Percentiles rank a stretch among this genome's conserved stretches.
These are phyloP conservation scores for Bonia amplexicaulis DNA, from an alignment of 176 grass and related monocot species.

Conservation along the genomic window DNA sequence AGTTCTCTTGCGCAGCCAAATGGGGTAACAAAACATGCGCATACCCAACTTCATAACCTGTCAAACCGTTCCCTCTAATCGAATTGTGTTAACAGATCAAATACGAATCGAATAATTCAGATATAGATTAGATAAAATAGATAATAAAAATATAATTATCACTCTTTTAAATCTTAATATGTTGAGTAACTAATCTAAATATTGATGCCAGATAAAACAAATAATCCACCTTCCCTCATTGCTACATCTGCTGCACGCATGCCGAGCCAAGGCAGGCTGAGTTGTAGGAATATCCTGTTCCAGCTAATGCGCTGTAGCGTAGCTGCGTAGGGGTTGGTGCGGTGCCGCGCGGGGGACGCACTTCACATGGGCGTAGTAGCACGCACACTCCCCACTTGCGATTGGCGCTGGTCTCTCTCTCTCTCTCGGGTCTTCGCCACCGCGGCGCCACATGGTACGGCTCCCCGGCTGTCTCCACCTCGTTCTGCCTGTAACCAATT, in stretches of 20 bases:
- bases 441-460: neutral
- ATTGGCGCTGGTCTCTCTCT: neutral
- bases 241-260: neutral
- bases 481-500: neutral
- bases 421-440: neutral
- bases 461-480: neutral
- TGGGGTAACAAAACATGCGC: neutral
- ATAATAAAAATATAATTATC: no score
- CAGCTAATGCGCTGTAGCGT: slow-evolving; percentile 8
- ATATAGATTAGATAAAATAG: no score
- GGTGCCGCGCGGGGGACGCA: neutral
- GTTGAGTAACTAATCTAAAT: no score
- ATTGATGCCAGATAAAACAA: no score
- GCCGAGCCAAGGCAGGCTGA: neutral
- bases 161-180: no score
- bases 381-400: neutral
- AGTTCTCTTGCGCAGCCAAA: neutral
- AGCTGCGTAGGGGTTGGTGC: slow-evolving; percentile 19
- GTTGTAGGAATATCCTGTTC: slow-evolving; percentile 30
- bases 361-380: neutral
- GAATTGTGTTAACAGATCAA: no score
- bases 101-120: no score
- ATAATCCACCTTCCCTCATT: no score
- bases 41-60: neutral
- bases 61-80: neutral